Evolutionary conservation across 306 rosid species (phyloP).

Genomic region (Bauhinia variegata): DNA sequence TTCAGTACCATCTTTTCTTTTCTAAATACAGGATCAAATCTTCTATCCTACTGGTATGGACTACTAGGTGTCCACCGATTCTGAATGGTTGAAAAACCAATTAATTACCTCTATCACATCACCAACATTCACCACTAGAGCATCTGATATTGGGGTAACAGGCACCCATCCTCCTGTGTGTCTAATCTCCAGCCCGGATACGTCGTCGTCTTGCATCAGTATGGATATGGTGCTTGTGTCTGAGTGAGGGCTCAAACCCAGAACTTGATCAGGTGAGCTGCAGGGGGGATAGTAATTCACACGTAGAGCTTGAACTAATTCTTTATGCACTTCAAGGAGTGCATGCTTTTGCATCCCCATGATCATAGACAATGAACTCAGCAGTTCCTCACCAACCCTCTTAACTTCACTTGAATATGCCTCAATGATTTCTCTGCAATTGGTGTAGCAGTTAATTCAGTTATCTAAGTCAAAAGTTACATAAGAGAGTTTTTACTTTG

Average conservation of each 20-base stretch:
- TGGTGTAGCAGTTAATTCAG: neutral
- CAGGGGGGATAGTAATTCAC: slow-evolving; percentile 55
- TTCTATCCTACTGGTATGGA: too few species aligned
- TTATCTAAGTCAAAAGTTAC: neutral
- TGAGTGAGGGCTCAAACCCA: slow-evolving; percentile 55
- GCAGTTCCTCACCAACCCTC: slow-evolving; percentile 39
- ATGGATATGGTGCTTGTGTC: slow-evolving; percentile 51
- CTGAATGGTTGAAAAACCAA: too few species aligned
- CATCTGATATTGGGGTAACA: slow-evolving; percentile 33
- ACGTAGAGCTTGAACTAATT: slow-evolving; percentile 23
- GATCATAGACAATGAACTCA: slow-evolving; percentile 34
- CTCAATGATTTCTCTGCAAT: slow-evolving; percentile 41
- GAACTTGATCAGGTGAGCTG: slow-evolving; percentile 42
- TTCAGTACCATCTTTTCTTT: too few species aligned
- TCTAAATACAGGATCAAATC: too few species aligned
- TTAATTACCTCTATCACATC: slow-evolving; percentile 42
- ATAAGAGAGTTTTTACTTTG: too few species aligned
- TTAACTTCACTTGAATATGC: slow-evolving; percentile 44
- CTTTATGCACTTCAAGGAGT: slow-evolving; percentile 45
- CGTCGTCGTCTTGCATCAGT: slow-evolving; percentile 49
- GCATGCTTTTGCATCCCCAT: slow-evolving; percentile 44
- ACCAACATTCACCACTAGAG: slow-evolving; percentile 51
- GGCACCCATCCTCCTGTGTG: slow-evolving; percentile 51
- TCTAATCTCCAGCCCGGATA: slow-evolving; percentile 44
- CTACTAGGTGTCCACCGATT: too few species aligned